Conservation (phyloP, 805 yeast genomes). For the Brettanomyces naardenensis region DNA sequence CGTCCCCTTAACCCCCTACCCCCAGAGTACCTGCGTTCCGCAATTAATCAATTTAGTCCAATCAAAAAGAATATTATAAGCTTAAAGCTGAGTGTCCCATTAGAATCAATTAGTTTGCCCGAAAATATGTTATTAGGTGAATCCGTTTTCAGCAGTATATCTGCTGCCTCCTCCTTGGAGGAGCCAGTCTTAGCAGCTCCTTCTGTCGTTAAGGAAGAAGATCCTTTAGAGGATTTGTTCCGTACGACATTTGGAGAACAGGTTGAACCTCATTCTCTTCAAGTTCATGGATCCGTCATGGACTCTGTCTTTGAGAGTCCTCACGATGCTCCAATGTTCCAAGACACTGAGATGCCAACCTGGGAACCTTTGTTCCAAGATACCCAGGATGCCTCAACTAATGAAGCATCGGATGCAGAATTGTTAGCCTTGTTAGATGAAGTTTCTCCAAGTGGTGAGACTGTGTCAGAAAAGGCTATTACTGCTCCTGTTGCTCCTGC, state of each 20-base stretch:
- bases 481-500: background rate
- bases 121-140: conserved; percentile 25
- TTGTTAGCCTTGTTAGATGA: background rate
- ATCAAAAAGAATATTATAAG: too few species aligned
- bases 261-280: conserved; percentile 16
- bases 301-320: conserved; percentile 39
- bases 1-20: conserved; percentile 11
- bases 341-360: conserved; percentile 5
- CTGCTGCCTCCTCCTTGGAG: conserved; percentile 4
- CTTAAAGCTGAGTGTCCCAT: too few species aligned
- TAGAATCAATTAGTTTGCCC: too few species aligned
- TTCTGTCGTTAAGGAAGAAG: conserved; percentile 5
- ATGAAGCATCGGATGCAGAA: conserved; percentile 1
- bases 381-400: background rate
- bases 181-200: conserved; percentile 1
- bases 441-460: too few species aligned
- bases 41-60: too few species aligned
- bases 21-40: too few species aligned
- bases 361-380: conserved; percentile 41
- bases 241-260: conserved; percentile 1
- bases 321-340: conserved; percentile 45
- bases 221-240: conserved; percentile 5
- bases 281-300: conserved; percentile 43
- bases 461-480: too few species aligned
- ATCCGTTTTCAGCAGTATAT: conserved; percentile 23